Conservation (phyloP, 176 grass and related monocot genomes). For the Hordeum marinum region DNA sequence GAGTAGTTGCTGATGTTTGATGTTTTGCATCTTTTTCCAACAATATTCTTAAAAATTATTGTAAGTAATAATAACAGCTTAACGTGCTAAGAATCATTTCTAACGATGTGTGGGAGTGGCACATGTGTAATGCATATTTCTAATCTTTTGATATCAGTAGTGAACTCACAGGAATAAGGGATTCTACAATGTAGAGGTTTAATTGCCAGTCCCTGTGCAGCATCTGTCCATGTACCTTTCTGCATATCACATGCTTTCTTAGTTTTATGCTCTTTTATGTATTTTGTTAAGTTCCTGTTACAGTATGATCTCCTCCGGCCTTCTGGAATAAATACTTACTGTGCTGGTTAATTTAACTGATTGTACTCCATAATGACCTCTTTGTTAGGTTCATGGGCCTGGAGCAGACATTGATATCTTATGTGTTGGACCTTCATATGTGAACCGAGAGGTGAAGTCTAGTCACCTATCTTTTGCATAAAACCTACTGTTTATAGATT, state of each 20-base stretch:
- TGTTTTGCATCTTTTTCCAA: slow-evolving; percentile 8
- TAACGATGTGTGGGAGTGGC: neutral
- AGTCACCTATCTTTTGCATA: slow-evolving; percentile 15
- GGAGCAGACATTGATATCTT: slow-evolving; percentile 92
- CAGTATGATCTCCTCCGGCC: neutral
- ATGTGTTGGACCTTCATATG: slow-evolving; percentile 96
- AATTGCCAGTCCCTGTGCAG: neutral
- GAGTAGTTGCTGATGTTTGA: neutral
- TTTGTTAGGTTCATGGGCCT: slow-evolving; percentile 87
- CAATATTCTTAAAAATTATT: neutral
- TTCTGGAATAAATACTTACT: neutral
- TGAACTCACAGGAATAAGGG: neutral
- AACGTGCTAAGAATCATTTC: neutral
- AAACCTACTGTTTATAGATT: slow-evolving; percentile 9
- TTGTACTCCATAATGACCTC: neutral
- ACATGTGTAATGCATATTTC: neutral
- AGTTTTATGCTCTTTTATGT: neutral
- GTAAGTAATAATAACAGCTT: slow-evolving; percentile 6
- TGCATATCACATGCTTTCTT: slow-evolving; percentile 2
- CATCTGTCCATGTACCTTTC: neutral
- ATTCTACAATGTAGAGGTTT: neutral
- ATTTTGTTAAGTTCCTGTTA: neutral
- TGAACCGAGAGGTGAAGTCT: slow-evolving; percentile 77
- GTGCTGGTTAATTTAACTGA: neutral
- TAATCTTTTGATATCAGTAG: neutral